A percentile compares a stretch with the other conserved stretches of the same genome.
These are phyloP conservation scores for Fomitopsis betulina DNA, from an alignment of 1,284 basidiomycete genomes.

Conservation along the genomic window DNA sequence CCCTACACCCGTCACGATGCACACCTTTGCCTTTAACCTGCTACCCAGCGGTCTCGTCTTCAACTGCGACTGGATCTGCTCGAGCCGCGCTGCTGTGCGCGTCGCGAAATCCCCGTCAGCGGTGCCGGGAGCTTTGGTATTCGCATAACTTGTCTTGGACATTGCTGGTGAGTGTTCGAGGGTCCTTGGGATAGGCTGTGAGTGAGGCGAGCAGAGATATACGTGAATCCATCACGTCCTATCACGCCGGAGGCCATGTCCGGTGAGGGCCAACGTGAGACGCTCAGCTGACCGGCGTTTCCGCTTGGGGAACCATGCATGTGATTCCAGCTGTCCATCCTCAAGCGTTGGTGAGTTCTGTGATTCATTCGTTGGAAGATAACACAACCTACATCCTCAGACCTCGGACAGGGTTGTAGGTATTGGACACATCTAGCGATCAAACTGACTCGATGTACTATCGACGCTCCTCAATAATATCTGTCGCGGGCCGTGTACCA, in stretches of 20 bases:
- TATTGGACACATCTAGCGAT: no score
- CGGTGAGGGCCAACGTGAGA: background rate
- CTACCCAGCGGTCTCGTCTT: conserved; percentile 46
- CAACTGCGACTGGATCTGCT: conserved; percentile 71
- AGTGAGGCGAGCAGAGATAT: no score
- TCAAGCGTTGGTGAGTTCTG: no score
- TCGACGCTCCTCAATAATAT: no score
- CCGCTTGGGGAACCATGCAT: background rate
- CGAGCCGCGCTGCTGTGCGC: conserved; percentile 58
- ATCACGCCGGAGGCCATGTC: background rate
- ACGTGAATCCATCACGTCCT: background rate
- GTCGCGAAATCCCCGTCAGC: conserved; percentile 43
- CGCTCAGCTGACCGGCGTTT: conserved; percentile 2
- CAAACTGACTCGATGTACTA: no score
- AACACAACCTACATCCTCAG: no score
- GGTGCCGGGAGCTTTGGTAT: background rate
- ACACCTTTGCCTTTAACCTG: conserved; percentile 79
- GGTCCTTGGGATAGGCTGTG: background rate
- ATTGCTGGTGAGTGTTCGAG: background rate
- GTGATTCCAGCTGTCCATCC: no score
- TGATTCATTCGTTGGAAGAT: no score
- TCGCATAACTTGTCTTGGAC: background rate
- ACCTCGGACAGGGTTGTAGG: no score
- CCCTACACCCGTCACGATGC: conserved; percentile 84
- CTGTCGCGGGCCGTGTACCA: no score